Evolutionary conservation across 306 rosid genomes (phyloP).

Genomic region (Dryas drummondii): DNA sequence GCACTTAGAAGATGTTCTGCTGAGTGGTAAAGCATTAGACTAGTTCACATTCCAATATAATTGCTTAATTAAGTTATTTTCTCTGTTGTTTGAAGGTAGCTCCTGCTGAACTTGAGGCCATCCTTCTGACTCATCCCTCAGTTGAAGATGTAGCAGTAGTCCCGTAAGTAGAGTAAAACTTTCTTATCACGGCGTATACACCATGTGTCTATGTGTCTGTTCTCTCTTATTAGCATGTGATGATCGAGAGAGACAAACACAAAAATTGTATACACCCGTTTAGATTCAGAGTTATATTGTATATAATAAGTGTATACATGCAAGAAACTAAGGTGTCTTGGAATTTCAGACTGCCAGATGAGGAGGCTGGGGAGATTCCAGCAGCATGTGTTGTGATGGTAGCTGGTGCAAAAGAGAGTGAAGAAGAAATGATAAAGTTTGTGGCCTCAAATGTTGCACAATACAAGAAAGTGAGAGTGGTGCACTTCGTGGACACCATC

Average conservation of each 20-base stretch:
- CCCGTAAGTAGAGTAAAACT: constrained; percentile 47
- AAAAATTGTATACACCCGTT: background rate
- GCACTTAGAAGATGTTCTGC: too few species aligned
- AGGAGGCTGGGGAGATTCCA: constrained; percentile 92
- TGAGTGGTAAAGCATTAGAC: background rate
- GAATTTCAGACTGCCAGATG: constrained; percentile 65
- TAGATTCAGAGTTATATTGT: background rate
- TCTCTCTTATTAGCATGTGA: too few species aligned
- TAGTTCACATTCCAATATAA: background rate
- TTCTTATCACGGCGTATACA: too few species aligned
- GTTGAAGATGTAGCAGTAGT: constrained; percentile 94
- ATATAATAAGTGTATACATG: background rate
- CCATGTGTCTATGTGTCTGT: too few species aligned
- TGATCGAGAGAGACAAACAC: too few species aligned
- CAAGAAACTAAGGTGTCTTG: background rate
- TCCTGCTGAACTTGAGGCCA: constrained; percentile 92
- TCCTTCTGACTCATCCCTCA: constrained; percentile 73
- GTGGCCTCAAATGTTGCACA: constrained; percentile 77
- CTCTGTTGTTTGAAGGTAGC: constrained; percentile 62
- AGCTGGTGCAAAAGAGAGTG: constrained; percentile 54
- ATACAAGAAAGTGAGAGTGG: constrained; percentile 80
- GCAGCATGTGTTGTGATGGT: constrained; percentile 77
- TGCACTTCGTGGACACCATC: constrained; percentile 69
- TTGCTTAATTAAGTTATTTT: background rate
- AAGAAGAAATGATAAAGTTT: constrained; percentile 61